Evolutionary conservation across 768 basidiomycete species (phyloP), one percentile per base, ranked within the genome.

Genomic region (Suillus weaverae): DNA sequence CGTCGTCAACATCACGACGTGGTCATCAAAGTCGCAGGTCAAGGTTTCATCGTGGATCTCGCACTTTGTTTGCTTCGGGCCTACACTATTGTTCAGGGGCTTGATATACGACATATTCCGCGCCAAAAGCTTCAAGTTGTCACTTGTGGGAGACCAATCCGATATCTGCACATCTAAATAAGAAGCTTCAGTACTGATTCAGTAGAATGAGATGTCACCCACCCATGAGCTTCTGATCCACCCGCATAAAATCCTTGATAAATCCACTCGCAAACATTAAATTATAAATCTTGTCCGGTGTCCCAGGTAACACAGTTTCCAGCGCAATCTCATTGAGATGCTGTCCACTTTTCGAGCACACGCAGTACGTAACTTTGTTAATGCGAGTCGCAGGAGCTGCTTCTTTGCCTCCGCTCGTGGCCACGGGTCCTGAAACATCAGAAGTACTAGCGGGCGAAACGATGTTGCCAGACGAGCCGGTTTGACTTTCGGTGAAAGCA

Each of bases 201-300:
- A 59, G 35, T 33, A 41, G 11, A 13, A 13, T 30, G 44, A 62
- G 53, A n/a, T 3, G 14, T 22, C 22, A 79, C 90, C 68, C 69
- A 96, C 97, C 97, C 20, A 83, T 80, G 20, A 99, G 81, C 74
- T 92, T 95, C 79, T 98, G 95, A 67, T 94, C 86, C n/a, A 87
- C 85, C 35, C 83, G 79, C 89, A 98, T 87, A 75, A 99, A 99
- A 50, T 92, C 92, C 76, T 96, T 97, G 71, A 96, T 89, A 78
- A 97, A 99, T 44, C 88, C 95, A 76, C 94, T 96, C 54, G 94
- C 89, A 73, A 99, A 99, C 82, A 99, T 94, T 71, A 99, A 81
- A 73, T 94, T 95, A 79, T 97, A 92, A 54, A 99, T 93, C 80
- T 92, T 90, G 73, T 99, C 96, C 3, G 97, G 97, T 1, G 94